These are phyloP conservation scores for Alliaria petiolata DNA, from an alignment of 345 rosid genomes.

Conservation along the genomic window DNA sequence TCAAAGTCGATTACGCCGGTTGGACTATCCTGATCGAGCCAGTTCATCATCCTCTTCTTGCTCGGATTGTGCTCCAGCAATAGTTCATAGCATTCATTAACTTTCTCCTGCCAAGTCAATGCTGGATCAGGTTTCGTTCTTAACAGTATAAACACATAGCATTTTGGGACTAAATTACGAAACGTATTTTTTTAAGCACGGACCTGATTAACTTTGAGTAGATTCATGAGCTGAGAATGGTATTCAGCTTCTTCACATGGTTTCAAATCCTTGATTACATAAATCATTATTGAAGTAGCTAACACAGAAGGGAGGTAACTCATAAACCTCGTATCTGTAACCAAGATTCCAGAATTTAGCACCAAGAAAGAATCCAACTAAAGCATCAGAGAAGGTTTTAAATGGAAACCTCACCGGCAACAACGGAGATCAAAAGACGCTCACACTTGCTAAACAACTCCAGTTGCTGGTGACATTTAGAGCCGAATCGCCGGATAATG, in stretches of 20 bases:
- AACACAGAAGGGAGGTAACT: constrained; percentile 46
- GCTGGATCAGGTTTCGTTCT: constrained; percentile 8
- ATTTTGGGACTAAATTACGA: neutral
- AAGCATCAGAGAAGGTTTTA: neutral
- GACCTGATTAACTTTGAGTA: constrained; percentile 67
- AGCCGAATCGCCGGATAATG: constrained; percentile 62
- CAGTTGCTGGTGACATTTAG: constrained; percentile 47
- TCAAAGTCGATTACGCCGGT: constrained; percentile 51
- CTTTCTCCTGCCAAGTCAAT: constrained; percentile 44
- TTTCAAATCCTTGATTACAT: constrained; percentile 55
- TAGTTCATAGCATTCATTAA: constrained; percentile 58
- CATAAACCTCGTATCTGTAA: constrained; percentile 68
- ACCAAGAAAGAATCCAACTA: neutral
- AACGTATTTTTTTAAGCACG: neutral
- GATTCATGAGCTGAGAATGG: constrained; percentile 51
- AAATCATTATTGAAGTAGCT: constrained; percentile 75
- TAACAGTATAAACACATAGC: neutral
- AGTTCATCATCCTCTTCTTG: constrained; percentile 51
- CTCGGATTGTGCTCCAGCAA: constrained; percentile 41
- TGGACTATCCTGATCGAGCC: constrained; percentile 44
- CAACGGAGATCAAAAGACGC: constrained; percentile 58
- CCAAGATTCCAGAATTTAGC: constrained; percentile 28
- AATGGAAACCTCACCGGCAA: constrained; percentile 55
- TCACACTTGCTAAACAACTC: constrained; percentile 68
- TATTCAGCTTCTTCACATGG: constrained; percentile 47